These are phyloP conservation scores for Leccinum imitatum DNA, from an alignment of 768 basidiomycete genomes.

Conservation along the genomic window DNA sequence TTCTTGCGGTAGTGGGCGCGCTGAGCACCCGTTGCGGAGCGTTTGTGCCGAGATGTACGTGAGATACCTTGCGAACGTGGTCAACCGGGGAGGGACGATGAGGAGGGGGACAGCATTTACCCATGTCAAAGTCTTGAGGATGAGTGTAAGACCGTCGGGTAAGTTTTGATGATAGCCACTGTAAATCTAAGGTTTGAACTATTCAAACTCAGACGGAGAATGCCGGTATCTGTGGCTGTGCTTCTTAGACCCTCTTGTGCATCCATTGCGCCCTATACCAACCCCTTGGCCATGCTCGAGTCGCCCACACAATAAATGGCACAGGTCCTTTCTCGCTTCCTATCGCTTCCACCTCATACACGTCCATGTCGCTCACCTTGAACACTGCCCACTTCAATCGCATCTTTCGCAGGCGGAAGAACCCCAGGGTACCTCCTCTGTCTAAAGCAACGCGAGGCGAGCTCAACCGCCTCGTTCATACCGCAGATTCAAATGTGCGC, in stretches of 20 bases:
- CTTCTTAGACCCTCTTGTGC: too few relatives aligned
- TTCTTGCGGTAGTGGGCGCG: constrained; percentile 98
- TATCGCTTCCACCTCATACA: constrained; percentile 23
- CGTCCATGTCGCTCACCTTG: constrained; percentile 30
- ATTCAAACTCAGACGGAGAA: constrained; percentile 31
- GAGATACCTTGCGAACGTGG: constrained; percentile 77
- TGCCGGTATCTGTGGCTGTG: constrained; percentile 31
- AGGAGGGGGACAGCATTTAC: constrained; percentile 48
- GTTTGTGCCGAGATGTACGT: constrained; percentile 96
- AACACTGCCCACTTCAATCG: constrained; percentile 27
- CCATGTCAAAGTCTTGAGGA: constrained; percentile 80
- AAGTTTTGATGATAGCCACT: constrained; percentile 54
- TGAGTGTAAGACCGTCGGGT: constrained; percentile 38
- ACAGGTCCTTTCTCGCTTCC: constrained; percentile 22
- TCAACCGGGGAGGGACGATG: constrained; percentile 9
- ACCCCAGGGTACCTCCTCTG: constrained; percentile 32
- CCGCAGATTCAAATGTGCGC: constrained; percentile 52
- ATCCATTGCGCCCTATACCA: constrained; percentile 6
- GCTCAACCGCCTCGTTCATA: constrained; percentile 62
- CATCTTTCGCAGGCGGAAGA: constrained; percentile 46
- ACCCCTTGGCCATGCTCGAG: constrained; percentile 24
- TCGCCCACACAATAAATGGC: constrained; percentile 21
- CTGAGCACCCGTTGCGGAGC: constrained; percentile 89
- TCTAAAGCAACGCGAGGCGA: constrained; percentile 66
- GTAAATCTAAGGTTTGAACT: constrained; percentile 37